Conservation (phyloP, 2,329 filamentous ascomycete species). For the Dactylellina haptotyla region DNA sequence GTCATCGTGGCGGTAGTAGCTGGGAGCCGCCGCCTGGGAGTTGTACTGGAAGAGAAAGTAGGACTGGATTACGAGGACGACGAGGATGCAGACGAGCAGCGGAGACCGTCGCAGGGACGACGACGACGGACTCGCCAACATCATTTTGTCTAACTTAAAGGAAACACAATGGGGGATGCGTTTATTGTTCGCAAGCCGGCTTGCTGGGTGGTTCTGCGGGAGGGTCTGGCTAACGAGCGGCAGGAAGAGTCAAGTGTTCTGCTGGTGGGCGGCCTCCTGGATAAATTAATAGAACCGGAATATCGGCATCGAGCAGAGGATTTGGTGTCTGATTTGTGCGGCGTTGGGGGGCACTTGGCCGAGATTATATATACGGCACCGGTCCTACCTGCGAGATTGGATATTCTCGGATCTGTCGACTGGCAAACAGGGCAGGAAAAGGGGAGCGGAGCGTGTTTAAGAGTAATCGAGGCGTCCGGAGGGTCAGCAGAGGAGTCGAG, state of each 20-base stretch:
- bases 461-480: neutral
- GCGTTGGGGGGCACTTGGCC: neutral
- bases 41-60: conserved; percentile 51
- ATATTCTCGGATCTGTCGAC: neutral
- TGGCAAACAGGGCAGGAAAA: neutral
- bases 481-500: neutral
- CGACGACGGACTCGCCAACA: conserved; percentile 43
- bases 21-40: conserved; percentile 15
- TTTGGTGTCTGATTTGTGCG: neutral
- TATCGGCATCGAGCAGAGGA: conserved; percentile 28
- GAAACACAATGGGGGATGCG: no score
- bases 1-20: neutral
- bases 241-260: neutral
- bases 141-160: conserved; percentile 10
- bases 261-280: conserved; percentile 14
- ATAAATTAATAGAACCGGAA: conserved; percentile 18
- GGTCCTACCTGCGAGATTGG: neutral
- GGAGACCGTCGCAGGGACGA: conserved; percentile 44
- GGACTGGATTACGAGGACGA: conserved; percentile 43
- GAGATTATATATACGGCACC: neutral
- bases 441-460: neutral
- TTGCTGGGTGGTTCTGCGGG: conserved; percentile 2
- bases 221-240: neutral
- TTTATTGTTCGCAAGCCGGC: conserved; percentile 15
- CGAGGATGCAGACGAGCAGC: conserved; percentile 40